Percentiles rank a stretch among this genome's conserved stretches.
Conservation (phyloP, 2,329 filamentous ascomycete genomes). For the Ophiostoma montium region DNA sequence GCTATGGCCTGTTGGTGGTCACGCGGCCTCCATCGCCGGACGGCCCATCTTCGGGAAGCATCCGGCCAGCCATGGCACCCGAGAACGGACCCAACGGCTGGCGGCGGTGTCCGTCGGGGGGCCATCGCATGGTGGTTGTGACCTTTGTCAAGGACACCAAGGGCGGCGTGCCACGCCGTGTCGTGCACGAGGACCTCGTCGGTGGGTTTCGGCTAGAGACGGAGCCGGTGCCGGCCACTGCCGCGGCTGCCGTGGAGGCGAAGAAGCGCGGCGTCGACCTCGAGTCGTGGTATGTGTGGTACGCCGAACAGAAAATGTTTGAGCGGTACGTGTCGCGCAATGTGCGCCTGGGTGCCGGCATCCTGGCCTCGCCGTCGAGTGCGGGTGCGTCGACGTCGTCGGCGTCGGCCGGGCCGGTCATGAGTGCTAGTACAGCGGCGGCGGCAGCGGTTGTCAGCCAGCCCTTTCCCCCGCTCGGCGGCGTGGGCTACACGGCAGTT, state of each 20-base stretch:
- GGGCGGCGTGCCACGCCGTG: slow-evolving; percentile 50
- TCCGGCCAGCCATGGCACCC: slow-evolving; percentile 46
- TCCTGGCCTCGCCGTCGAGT: neutral
- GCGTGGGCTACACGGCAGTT: slow-evolving; percentile 46
- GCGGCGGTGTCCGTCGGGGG: slow-evolving; percentile 58
- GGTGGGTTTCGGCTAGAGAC: slow-evolving; percentile 59
- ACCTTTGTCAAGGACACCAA: slow-evolving; percentile 49
- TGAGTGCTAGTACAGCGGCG: slow-evolving; percentile 13
- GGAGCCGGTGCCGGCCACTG: slow-evolving; percentile 28
- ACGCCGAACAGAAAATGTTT: slow-evolving; percentile 23
- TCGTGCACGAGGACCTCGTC: slow-evolving; percentile 58
- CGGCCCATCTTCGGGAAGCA: neutral
- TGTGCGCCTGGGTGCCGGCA: slow-evolving; percentile 26
- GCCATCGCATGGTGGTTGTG: slow-evolving; percentile 74
- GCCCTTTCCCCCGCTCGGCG: slow-evolving; percentile 61
- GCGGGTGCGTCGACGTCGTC: neutral
- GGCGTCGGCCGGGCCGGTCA: neutral
- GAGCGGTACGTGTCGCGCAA: slow-evolving; percentile 37
- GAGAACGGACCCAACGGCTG: slow-evolving; percentile 72
- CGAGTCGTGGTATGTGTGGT: slow-evolving; percentile 15
- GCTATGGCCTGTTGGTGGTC: slow-evolving; percentile 47
- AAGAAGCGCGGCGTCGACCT: neutral
- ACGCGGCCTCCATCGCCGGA: neutral
- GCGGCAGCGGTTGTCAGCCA: slow-evolving; percentile 16
- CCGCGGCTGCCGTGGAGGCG: slow-evolving; percentile 1